A percentile compares a stretch with the other conserved stretches of the same genome.
Conservation (phyloP, 352 stramenopile genomes). For the Globisporangium nagaii region DNA sequence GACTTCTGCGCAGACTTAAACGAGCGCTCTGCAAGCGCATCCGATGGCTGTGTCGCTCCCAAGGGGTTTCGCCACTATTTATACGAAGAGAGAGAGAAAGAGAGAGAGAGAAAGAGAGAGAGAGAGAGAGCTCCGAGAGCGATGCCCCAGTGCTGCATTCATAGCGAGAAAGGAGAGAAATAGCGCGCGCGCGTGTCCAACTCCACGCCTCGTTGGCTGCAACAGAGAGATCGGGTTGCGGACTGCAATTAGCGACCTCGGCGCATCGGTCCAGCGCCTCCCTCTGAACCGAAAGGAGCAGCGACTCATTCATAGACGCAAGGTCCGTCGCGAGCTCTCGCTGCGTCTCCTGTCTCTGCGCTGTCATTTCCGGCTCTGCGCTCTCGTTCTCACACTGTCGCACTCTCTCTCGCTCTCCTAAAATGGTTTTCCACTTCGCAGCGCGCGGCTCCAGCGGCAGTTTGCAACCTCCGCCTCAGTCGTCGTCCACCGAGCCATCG, state of each 20-base stretch:
- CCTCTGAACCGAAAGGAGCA: background rate
- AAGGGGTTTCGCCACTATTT: conserved; percentile 7
- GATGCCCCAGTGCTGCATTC: too few relatives aligned
- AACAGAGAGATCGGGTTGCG: background rate
- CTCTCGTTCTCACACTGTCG: background rate
- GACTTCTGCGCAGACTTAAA: too few relatives aligned
- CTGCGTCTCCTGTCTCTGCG: background rate
- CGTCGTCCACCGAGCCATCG: background rate
- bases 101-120: background rate
- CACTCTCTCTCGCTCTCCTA: background rate
- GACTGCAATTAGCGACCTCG: background rate
- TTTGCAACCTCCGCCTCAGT: background rate
- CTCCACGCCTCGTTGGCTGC: background rate
- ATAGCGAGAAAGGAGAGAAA: background rate
- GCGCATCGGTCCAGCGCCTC: background rate
- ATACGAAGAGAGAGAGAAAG: background rate
- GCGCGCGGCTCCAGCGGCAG: background rate
- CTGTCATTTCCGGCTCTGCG: background rate
- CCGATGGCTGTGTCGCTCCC: background rate
- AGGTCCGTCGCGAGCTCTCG: conserved; percentile 1
- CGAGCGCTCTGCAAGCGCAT: too few relatives aligned
- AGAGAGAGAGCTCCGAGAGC: too few relatives aligned
- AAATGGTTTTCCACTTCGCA: conserved; percentile 6
- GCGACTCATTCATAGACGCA: background rate
- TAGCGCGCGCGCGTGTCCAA: background rate